Base-by-base conservation (phyloP, 305 asterid genomes). In the Fraxinus albicans region DNA sequence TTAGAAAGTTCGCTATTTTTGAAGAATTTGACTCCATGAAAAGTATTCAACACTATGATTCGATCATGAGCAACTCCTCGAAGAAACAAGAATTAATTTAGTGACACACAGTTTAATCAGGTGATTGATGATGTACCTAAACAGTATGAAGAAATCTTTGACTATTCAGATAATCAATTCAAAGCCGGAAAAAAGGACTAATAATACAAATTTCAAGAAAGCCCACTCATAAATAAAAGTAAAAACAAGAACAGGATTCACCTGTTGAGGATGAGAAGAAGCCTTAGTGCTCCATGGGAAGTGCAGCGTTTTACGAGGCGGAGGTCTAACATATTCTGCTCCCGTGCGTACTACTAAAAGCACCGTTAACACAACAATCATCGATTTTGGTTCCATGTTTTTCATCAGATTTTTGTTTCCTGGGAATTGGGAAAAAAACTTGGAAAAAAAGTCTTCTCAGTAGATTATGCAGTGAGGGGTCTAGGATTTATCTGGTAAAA, bases 251-350 rank as follows among this genome's bases (percentile, higher is more conserved):
- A 34, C n/a, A 6, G 29, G 21, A 65, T 8, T 78, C n/a, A 93
- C 98, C 97, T 95, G 98, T 47, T 91, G 89, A 85, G 98, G 97
- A 50, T 82, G 87, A 65, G 96, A 85, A 19, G 93, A 87, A 67
- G 90, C 79, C 70, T 87, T 86, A 33, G 84, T 83, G 74, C 63
- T 40, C 94, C 88, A 85, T 3, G 96, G 91, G 58, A 92, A 90
- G 77, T 84, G 88, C 33, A 95, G 87, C 55, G 85, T 79, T 77
- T 88, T 86, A 60, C 98, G 94, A 44, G 97, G 95, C 65, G 88
- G 93, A n/a, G 98, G 97, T 73, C 98, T 81, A n/a, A 90, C 86
- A 76, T 94, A 94, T 21, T 92, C 92, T 2, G 82, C 88, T 15
- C 86, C 60, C 21, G 87, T 78, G 27, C 36, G 78, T 29, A 75